Conservation (phyloP, 805 yeast species). For the Candida morakotiae region DNA sequence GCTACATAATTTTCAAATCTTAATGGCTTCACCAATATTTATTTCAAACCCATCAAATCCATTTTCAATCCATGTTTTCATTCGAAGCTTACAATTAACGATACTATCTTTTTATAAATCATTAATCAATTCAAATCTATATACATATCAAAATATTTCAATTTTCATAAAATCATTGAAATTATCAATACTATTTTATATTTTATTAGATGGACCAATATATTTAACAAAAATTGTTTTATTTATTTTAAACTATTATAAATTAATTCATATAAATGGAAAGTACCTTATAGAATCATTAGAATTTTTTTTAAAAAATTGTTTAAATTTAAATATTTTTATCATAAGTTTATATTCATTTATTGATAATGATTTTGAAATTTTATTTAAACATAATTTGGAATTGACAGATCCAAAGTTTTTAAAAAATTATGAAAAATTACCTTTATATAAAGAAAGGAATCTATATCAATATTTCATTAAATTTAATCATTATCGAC, state of each 20-base stretch:
- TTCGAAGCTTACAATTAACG: conserved; percentile 52
- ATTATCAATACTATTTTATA: conserved; percentile 34
- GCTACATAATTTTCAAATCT: background rate
- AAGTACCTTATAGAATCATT: background rate
- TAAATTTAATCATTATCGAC: conserved; percentile 14
- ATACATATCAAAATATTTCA: conserved; percentile 14
- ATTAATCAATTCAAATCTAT: conserved; percentile 39
- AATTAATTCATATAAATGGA: background rate
- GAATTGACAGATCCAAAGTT: conserved; percentile 30
- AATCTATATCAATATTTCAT: background rate
- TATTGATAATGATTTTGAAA: conserved; percentile 36
- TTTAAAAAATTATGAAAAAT: conserved; percentile 12
- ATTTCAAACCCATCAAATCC: conserved; percentile 55
- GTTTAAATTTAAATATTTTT: conserved; percentile 39
- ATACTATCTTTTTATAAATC: conserved; percentile 46
- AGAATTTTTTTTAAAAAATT: conserved; percentile 29
- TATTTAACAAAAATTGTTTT: conserved; percentile 14
- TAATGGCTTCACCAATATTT: conserved; percentile 59
- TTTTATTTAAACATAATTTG: conserved; percentile 34
- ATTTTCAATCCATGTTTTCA: conserved; percentile 43
- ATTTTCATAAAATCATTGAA: conserved; percentile 32
- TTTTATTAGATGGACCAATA: conserved; percentile 21
- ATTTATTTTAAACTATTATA: conserved; percentile 6
- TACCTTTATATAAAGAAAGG: conserved; percentile 6
- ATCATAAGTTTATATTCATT: conserved; percentile 28